Conservation (phyloP, 1,139 yeast genomes). For the Yamadazyma triangularis region DNA sequence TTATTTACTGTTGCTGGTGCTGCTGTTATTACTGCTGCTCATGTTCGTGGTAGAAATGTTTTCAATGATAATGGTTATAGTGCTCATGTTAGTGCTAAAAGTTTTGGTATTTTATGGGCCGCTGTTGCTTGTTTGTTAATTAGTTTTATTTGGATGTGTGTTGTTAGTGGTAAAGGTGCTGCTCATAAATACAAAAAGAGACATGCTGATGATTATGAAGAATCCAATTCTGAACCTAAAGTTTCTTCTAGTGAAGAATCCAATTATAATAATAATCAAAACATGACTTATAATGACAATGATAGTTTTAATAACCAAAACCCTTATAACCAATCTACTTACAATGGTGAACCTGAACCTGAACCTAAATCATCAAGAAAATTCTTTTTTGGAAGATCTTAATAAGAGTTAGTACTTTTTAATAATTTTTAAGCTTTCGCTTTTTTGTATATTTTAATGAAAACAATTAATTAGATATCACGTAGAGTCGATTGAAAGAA, state of each 20-base stretch:
- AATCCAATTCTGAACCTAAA: slow-evolving; percentile 11
- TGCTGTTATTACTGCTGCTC: slow-evolving; percentile 60
- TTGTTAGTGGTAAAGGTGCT: slow-evolving; percentile 11
- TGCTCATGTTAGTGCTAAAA: slow-evolving; percentile 53
- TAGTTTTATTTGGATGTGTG: slow-evolving; percentile 12
- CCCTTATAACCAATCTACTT: slow-evolving; percentile 2
- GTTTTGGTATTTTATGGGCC: slow-evolving; percentile 66
- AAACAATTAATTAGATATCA: neutral
- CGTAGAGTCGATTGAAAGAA: neutral
- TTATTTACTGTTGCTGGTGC: slow-evolving; percentile 56
- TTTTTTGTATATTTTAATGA: neutral
- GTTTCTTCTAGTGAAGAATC: slow-evolving; percentile 9
- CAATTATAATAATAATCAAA: slow-evolving; percentile 2
- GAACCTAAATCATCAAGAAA: too few relatives aligned
- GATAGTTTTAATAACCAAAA: slow-evolving; percentile 1
- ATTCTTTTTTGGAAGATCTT: slow-evolving; percentile 4
- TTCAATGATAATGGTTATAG: slow-evolving; percentile 44
- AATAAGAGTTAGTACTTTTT: too few relatives aligned
- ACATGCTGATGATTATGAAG: slow-evolving; percentile 6
- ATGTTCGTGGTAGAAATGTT: slow-evolving; percentile 54
- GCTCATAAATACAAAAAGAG: slow-evolving; percentile 5
- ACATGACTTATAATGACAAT: slow-evolving; percentile 5
- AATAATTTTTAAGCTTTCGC: neutral
- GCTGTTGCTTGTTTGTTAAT: slow-evolving; percentile 44
- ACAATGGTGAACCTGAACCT: slow-evolving; percentile 2